Base-by-base conservation (phyloP, 495 filamentous ascomycete species). In the Diplogelasinospora grovesii region DNA sequence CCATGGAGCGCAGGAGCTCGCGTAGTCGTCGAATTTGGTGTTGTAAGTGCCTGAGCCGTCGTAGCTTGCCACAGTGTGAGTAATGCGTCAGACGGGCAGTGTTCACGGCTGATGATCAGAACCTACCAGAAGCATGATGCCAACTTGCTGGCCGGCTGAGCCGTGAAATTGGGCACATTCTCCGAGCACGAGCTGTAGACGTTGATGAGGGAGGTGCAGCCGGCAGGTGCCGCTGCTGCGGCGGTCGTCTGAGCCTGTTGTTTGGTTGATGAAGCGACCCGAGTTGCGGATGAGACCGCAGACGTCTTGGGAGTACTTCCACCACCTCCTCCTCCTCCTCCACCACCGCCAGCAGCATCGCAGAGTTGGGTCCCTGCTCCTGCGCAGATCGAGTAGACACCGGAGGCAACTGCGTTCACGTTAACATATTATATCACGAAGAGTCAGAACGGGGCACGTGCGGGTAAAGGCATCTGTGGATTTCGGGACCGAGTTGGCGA, bases 11-110 rank as follows among this genome's bases (percentile, higher is more conserved):
- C 58, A 59, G 10, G 39, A 19, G 11, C 29, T 41, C 6, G 53
- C 53, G 22, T 41, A 57, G 29, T 48, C 39, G 11, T 61, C 40
- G 9, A 59, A 40, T 1, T 23, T 23, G 1, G 55, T 59, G 40
- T 49, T 49, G 25, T 41, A 43, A 4, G 18, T 33, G n/a, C 53
- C 50, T 0, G 23, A 22, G 1, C 21, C 20, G 28, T 52, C 42
- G 18, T 36, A 38, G 37, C 46, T 41, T n/a, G n/a, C n/a, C n/a
- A n/a, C n/a, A n/a, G n/a, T 41, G 15, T 42, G 10, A 18, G 20
- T 8, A 14, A 25, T 8, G 7, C 3, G n/a, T 16, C 3, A 18
- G 8, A 30, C 34, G 38, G 21, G 8, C 9, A 14, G 10, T 24
- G 10, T 18, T 27, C 29, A n/a, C 30, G 21, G 25, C 15, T 5